Percentiles rank a stretch among this genome's conserved stretches.
Conservation (phyloP, 768 basidiomycete genomes). For the Boletus insuetus region DNA sequence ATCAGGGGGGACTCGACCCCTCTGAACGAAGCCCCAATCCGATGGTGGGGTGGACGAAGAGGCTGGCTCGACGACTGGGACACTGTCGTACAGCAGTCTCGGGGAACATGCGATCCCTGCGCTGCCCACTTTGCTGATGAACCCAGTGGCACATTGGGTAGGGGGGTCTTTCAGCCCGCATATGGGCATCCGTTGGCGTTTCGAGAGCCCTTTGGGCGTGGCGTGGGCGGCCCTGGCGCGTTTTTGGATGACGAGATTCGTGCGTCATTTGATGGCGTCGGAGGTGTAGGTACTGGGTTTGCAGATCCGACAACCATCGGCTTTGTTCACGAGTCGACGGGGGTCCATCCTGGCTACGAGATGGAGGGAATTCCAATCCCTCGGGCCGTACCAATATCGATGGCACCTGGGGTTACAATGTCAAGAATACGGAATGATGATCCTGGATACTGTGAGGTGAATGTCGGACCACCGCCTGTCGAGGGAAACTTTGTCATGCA, state of each 20-base stretch:
- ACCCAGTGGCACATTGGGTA: not conserved
- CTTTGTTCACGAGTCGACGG: not conserved
- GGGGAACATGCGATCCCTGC: not conserved
- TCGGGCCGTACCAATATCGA: constrained; percentile 6
- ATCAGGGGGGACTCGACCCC: constrained; percentile 10
- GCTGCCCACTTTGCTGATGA: not conserved
- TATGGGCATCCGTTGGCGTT: not conserved
- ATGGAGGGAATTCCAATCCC: constrained; percentile 4
- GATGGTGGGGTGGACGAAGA: constrained; percentile 19
- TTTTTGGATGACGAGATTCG: constrained; percentile 22
- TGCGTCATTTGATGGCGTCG: constrained; percentile 14
- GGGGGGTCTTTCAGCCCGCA: not conserved
- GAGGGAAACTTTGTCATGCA: not conserved
- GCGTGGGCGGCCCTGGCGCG: not conserved
- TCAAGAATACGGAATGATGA: not conserved
- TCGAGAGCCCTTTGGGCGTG: constrained; percentile 6
- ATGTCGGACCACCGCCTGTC: not conserved
- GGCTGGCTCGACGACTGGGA: constrained; percentile 23
- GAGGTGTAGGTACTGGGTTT: not conserved
- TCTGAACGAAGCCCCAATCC: constrained; percentile 17
- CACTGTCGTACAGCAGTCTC: not conserved
- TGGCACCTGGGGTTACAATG: not conserved
- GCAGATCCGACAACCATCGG: not conserved
- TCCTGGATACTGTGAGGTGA: not conserved
- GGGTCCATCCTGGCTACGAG: not conserved